Conservation (phyloP, 2,329 filamentous ascomycete species). For the Plectosphaerella plurivora region DNA sequence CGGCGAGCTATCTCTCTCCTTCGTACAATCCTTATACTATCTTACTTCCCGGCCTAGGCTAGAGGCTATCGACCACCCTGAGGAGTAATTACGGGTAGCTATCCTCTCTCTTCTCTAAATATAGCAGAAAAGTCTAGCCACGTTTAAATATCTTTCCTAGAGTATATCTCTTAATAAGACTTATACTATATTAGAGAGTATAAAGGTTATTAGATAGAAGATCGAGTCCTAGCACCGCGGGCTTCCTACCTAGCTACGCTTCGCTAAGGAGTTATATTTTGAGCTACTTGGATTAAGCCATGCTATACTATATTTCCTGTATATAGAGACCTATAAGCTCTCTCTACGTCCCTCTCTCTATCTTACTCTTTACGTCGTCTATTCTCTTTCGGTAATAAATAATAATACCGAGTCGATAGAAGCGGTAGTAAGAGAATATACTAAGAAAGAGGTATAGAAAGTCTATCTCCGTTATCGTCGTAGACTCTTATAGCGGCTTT, state of each 20-base stretch:
- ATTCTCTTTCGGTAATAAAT: background rate
- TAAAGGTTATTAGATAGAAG: background rate
- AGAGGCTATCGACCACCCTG: no score
- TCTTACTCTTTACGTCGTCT: background rate
- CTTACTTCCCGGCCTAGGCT: no score
- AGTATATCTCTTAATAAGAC: background rate
- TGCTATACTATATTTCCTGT: background rate
- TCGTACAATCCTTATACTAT: background rate
- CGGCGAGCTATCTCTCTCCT: background rate
- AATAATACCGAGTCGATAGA: no score
- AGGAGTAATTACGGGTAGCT: no score
- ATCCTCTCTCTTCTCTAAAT: background rate
- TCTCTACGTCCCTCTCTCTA: slow-evolving; percentile 1
- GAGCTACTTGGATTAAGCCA: background rate
- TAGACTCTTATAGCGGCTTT: no score
- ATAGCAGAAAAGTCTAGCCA: background rate
- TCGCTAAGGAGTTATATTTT: background rate
- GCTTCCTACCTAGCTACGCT: background rate
- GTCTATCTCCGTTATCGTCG: no score
- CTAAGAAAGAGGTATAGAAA: no score
- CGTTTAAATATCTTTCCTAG: background rate
- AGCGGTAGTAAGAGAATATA: no score
- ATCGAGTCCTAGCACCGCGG: background rate
- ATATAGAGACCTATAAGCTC: slow-evolving; percentile 2
- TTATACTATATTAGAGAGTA: background rate